phyloP scores from a whole-genome alignment of 225 moss, liverwort and hornwort species.

The Climacium dendroides region DNA sequence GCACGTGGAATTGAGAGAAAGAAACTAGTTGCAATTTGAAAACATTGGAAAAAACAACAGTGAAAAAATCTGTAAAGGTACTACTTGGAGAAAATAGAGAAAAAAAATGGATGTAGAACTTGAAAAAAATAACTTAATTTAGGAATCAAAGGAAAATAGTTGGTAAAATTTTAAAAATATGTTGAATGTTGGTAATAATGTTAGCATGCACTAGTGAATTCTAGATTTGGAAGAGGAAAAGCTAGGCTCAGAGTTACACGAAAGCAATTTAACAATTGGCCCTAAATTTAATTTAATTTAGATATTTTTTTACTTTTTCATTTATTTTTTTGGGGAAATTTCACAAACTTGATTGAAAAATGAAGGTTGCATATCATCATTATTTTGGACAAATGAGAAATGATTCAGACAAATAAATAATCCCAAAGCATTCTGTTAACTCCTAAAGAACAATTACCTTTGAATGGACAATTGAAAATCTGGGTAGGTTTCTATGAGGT shows the following conservation, averaged over 20 bases:
- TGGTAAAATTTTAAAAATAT: background rate
- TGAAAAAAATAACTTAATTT: too few species aligned
- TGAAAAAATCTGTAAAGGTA: too few species aligned
- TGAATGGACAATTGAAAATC: too few species aligned
- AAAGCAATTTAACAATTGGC: background rate
- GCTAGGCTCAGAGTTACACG: too few species aligned
- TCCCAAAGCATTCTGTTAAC: background rate
- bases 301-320: background rate
- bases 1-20: background rate
- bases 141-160: too few species aligned
- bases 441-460: too few species aligned
- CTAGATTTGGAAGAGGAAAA: background rate
- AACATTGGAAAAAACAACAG: too few species aligned
- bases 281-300: background rate
- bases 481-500: too few species aligned
- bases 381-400: background rate
- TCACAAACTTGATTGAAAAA: background rate
- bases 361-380: background rate
- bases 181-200: background rate
- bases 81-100: too few species aligned
- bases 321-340: background rate
- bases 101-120: too few species aligned
- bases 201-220: background rate
- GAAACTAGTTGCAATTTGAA: too few species aligned
- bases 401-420: background rate